Conservation (phyloP, 139 green algal genomes). For the Edaphochlamys debaryana region DNA sequence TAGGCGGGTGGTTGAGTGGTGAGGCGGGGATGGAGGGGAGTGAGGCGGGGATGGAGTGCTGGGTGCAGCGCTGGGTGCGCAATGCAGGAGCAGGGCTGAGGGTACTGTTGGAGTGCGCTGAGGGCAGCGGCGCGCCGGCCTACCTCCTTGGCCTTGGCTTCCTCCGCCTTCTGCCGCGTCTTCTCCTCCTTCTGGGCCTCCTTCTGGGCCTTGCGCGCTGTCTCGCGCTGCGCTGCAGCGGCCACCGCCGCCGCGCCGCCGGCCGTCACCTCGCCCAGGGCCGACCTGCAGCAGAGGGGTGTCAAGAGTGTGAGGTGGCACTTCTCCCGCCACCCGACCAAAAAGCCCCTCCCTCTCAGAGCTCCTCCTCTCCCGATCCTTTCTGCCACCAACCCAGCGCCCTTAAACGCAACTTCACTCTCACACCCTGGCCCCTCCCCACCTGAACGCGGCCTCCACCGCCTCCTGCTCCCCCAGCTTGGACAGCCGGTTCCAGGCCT, state of each 20-base stretch:
- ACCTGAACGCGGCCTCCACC: constrained; percentile 24
- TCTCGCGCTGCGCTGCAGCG: not conserved
- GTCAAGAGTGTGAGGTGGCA: not conserved
- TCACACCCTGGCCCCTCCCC: not conserved
- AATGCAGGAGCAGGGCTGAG: no score
- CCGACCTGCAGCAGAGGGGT: no score
- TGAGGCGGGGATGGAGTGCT: no score
- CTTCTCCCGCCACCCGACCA: not conserved
- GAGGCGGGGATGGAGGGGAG: no score
- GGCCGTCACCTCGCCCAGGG: not conserved
- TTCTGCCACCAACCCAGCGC: no score
- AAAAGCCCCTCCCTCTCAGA: not conserved
- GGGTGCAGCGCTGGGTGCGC: no score
- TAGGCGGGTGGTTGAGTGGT: not conserved
- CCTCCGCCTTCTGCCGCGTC: constrained; percentile 37
- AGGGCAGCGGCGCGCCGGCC: no score
- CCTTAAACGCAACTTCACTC: not conserved
- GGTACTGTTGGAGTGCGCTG: no score
- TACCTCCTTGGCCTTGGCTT: constrained; percentile 46
- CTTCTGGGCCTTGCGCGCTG: constrained; percentile 12
- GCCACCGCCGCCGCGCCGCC: not conserved
- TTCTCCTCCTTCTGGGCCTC: constrained; percentile 17
- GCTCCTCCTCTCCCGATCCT: not conserved
- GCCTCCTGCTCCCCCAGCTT: constrained; percentile 44
- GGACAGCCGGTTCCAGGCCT: constrained; percentile 53